Conservation (phyloP, 352 stramenopile genomes). For the Elongisporangium prolatum region DNA sequence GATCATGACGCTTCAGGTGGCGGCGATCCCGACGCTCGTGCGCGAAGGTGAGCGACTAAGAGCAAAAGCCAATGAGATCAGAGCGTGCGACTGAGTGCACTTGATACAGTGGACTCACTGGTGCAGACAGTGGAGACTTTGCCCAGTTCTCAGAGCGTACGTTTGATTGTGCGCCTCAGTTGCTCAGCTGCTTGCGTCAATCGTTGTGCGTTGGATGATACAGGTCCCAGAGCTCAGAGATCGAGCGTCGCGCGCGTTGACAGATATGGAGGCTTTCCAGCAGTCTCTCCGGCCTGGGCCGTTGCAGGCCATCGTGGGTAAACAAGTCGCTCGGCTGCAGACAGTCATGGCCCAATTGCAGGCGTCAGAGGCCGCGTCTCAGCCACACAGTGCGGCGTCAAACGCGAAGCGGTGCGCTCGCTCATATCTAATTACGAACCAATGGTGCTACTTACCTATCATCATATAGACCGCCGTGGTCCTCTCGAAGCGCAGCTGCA, state of each 20-base stretch:
- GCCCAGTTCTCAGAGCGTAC: not conserved
- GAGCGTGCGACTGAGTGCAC: not conserved
- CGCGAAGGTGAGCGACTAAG: conserved; percentile 26
- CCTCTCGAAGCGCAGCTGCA: conserved; percentile 14
- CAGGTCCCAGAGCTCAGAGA: not conserved
- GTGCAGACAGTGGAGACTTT: conserved; percentile 14
- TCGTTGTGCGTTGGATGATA: not conserved
- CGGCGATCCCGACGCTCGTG: conserved; percentile 34
- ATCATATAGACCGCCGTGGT: conserved; percentile 2
- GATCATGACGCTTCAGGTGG: conserved; percentile 18
- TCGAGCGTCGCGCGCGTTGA: conserved; percentile 3
- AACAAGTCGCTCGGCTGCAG: conserved; percentile 33
- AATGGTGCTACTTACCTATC: not conserved
- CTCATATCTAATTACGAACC: not conserved
- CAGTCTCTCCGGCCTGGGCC: conserved; percentile 33
- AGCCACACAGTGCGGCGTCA: conserved; percentile 2
- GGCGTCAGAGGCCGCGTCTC: conserved; percentile 1
- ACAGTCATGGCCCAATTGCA: conserved; percentile 26
- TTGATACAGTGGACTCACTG: conserved; percentile 19
- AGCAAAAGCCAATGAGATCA: not conserved
- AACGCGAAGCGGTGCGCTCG: conserved; percentile 1
- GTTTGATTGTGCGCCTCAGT: not conserved
- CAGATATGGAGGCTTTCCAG: conserved; percentile 39
- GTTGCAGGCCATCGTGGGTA: conserved; percentile 42
- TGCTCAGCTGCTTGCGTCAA: not conserved